A percentile compares a stretch with the other conserved stretches of the same genome.
phyloP scores from a whole-genome alignment of 345 rosid genomes.

The Limnanthes douglasii region DNA sequence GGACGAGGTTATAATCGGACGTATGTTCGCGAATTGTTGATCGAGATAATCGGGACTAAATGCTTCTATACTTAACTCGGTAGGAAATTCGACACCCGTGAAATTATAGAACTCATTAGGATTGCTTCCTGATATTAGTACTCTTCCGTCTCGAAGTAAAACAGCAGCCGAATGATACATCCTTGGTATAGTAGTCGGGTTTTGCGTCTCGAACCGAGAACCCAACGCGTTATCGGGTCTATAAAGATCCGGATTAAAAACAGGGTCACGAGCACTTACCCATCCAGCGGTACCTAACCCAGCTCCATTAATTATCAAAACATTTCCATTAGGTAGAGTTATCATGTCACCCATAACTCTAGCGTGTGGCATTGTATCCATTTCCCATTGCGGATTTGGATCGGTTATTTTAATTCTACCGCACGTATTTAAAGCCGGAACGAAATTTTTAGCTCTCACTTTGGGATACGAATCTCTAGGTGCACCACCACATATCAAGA shows the following conservation, averaged over 20 bases:
- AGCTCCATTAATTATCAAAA: conserved; percentile 23
- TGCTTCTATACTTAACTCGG: conserved; percentile 22
- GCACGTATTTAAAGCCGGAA: conserved; percentile 7
- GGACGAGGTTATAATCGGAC: conserved; percentile 8
- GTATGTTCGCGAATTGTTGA: conserved; percentile 2
- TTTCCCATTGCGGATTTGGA: conserved; percentile 8
- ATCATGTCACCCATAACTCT: conserved; percentile 36
- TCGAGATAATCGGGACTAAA: conserved; percentile 24
- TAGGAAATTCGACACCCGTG: conserved; percentile 15
- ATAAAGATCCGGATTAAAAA: conserved; percentile 9
- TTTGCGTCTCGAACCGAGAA: conserved; percentile 8
- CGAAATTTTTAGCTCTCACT: conserved; percentile 3
- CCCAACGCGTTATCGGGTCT: too few species aligned
- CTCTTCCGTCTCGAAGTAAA: conserved; percentile 21
- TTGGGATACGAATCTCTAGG: conserved; percentile 10
- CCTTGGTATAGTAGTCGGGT: conserved; percentile 18
- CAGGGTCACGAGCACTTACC: conserved; percentile 7
- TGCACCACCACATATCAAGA: conserved; percentile 25
- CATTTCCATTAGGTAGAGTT: conserved; percentile 25
- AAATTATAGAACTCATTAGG: conserved; percentile 19
- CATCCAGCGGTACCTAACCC: conserved; percentile 15
- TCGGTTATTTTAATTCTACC: conserved; percentile 10
- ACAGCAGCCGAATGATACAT: conserved; percentile 27
- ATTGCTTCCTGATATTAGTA: conserved; percentile 22
- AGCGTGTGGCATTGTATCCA: conserved; percentile 30